Conservation (phyloP, 2,329 filamentous ascomycete genomes). For the Diplocarpon mali region DNA sequence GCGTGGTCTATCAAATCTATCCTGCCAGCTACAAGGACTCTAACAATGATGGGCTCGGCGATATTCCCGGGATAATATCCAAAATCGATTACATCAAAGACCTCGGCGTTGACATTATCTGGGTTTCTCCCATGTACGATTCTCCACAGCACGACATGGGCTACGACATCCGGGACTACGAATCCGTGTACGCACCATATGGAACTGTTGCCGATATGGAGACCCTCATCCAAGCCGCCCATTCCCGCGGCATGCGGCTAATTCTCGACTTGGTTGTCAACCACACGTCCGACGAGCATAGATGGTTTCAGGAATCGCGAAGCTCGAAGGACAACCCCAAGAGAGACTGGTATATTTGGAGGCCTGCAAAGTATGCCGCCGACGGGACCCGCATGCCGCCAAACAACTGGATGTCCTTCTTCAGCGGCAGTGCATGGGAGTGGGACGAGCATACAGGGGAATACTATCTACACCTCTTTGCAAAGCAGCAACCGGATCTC, state of each 20-base stretch:
- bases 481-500: constrained; percentile 68
- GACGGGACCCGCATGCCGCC: constrained; percentile 56
- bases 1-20: constrained; percentile 46
- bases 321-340: constrained; percentile 40
- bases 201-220: constrained; percentile 58
- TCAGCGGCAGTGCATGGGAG: constrained; percentile 51
- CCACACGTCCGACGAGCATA: constrained; percentile 61
- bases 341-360: constrained; percentile 57
- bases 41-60: constrained; percentile 48
- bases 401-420: constrained; percentile 61
- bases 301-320: constrained; percentile 49
- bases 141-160: constrained; percentile 58
- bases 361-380: constrained; percentile 39
- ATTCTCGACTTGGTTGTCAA: constrained; percentile 71
- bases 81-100: constrained; percentile 50
- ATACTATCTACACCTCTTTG: constrained; percentile 70
- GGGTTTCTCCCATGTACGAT: constrained; percentile 56
- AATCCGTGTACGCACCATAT: constrained; percentile 52
- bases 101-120: constrained; percentile 52
- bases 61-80: constrained; percentile 49
- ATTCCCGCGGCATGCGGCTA: constrained; percentile 54
- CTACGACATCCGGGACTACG: constrained; percentile 60
- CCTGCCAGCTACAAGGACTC: constrained; percentile 46
- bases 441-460: constrained; percentile 63
- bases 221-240: constrained; percentile 45